A percentile compares a stretch with the other conserved stretches of the same genome.
Conservation (phyloP, 495 filamentous ascomycete genomes). For the Venustampulla echinocandica region DNA sequence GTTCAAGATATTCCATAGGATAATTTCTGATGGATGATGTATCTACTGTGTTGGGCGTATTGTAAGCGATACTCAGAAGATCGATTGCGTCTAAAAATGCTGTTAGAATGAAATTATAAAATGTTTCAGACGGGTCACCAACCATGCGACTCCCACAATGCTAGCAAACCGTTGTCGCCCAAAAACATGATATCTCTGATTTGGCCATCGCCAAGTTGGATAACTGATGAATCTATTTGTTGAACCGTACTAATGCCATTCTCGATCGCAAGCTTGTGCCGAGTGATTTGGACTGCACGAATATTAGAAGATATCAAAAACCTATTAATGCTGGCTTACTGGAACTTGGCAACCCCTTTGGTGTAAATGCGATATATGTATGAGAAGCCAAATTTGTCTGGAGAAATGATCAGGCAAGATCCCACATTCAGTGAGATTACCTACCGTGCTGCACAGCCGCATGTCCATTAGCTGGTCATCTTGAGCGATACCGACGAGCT, state of each 20-base stretch:
- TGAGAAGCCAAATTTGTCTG: constrained; percentile 26
- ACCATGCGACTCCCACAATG: constrained; percentile 36
- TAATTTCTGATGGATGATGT: background rate
- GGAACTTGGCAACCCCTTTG: constrained; percentile 10
- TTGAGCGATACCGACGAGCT: constrained; percentile 29
- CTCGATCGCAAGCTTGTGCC: constrained; percentile 28
- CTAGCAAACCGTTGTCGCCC: constrained; percentile 32
- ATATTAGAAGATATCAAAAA: constrained; percentile 4
- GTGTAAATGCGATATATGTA: constrained; percentile 30
- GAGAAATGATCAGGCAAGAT: background rate
- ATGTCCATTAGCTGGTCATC: constrained; percentile 23
- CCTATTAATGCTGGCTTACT: background rate
- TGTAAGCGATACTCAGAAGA: constrained; percentile 20
- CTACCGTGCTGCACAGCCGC: constrained; percentile 21
- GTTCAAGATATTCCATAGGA: constrained; percentile 6
- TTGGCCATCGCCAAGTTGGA: constrained; percentile 32
- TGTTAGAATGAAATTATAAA: constrained; percentile 3
- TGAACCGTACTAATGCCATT: constrained; percentile 34
- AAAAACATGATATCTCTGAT: constrained; percentile 44
- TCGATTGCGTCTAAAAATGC: constrained; percentile 13
- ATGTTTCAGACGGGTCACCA: background rate
- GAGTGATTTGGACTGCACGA: constrained; percentile 37
- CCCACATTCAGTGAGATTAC: background rate
- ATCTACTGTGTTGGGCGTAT: constrained; percentile 6
- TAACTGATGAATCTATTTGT: constrained; percentile 23